Percentiles rank a stretch among this genome's conserved stretches.
Evolutionary conservation across 2,329 filamentous ascomycete species (phyloP).

Genomic region (Pseudocercospora vitis): DNA sequence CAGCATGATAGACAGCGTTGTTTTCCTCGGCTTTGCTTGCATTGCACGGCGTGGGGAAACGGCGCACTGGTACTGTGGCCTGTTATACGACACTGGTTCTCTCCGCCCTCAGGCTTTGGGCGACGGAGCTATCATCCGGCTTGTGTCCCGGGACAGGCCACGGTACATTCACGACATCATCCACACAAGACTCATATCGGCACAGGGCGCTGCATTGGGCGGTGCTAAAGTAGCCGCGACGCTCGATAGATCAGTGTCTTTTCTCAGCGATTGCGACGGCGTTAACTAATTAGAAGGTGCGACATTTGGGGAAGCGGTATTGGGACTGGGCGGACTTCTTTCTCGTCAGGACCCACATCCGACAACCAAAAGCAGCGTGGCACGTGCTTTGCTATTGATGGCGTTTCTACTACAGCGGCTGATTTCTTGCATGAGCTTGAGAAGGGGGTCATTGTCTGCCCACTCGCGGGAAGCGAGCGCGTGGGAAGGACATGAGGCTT

Average conservation of each 20-base stretch:
- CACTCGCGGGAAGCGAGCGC: slow-evolving; percentile 16
- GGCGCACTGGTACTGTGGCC: slow-evolving; percentile 28
- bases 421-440: slow-evolving; percentile 20
- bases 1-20: slow-evolving; percentile 33
- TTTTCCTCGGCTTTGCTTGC: slow-evolving; percentile 28
- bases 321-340: slow-evolving; percentile 9
- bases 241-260: slow-evolving; percentile 27
- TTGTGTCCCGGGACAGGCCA: slow-evolving; percentile 24
- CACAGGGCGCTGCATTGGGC: slow-evolving; percentile 24
- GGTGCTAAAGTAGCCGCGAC: slow-evolving; percentile 21
- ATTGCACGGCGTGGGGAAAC: slow-evolving; percentile 29
- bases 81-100: slow-evolving; percentile 21
- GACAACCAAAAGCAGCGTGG: slow-evolving; percentile 21
- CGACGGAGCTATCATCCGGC: slow-evolving; percentile 22
- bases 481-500: slow-evolving; percentile 11
- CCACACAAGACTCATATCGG: slow-evolving; percentile 20
- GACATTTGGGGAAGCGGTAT: slow-evolving; percentile 4
- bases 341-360: slow-evolving; percentile 16
- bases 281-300: slow-evolving; percentile 24
- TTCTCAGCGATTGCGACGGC: slow-evolving; percentile 21
- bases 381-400: slow-evolving; percentile 19
- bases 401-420: slow-evolving; percentile 20
- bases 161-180: slow-evolving; percentile 28
- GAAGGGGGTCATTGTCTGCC: slow-evolving; percentile 8
- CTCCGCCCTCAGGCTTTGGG: slow-evolving; percentile 28